Percentiles rank a stretch among this genome's conserved stretches.
Conservation (phyloP, 371 early-diverging fungal genomes). For the Lichtheimia hyalospora region DNA sequence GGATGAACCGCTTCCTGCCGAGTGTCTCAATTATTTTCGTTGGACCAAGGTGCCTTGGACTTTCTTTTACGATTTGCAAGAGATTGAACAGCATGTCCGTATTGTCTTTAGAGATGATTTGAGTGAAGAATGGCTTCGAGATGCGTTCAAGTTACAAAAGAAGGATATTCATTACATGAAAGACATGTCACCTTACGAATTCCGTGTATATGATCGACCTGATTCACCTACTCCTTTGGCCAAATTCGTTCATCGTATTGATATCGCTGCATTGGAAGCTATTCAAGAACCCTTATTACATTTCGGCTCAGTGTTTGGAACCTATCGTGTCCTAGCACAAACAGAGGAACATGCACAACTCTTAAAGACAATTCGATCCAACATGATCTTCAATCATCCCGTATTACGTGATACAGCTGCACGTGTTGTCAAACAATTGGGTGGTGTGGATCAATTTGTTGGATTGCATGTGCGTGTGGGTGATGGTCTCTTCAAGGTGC, state of each 20-base stretch:
- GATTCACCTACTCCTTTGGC: slow-evolving; percentile 41
- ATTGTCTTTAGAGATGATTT: slow-evolving; percentile 40
- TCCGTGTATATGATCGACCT: slow-evolving; percentile 52
- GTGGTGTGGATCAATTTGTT: slow-evolving; percentile 40
- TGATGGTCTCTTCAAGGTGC: slow-evolving; percentile 50
- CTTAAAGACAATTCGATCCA: slow-evolving; percentile 35
- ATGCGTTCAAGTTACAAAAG: slow-evolving; percentile 16
- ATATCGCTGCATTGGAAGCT: slow-evolving; percentile 38
- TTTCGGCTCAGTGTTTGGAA: slow-evolving; percentile 59
- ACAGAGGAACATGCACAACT: slow-evolving; percentile 36
- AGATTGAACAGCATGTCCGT: slow-evolving; percentile 28
- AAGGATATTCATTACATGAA: slow-evolving; percentile 48
- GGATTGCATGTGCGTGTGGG: slow-evolving; percentile 58
- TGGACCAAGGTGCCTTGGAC: slow-evolving; percentile 63
- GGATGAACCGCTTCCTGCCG: slow-evolving; percentile 47
- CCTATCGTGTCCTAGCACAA: slow-evolving; percentile 51
- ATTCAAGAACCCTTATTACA: slow-evolving; percentile 47
- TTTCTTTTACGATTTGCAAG: slow-evolving; percentile 53
- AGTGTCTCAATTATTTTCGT: slow-evolving; percentile 56
- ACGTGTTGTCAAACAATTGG: slow-evolving; percentile 43
- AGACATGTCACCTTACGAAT: slow-evolving; percentile 54
- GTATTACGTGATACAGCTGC: slow-evolving; percentile 39
- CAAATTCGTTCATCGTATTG: slow-evolving; percentile 41
- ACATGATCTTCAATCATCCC: slow-evolving; percentile 54
- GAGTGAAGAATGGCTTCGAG: slow-evolving; percentile 41